Percentiles rank a stretch among this genome's conserved stretches.
Conservation (phyloP, 2,329 filamentous ascomycete species). For the Alternaria postmessia region DNA sequence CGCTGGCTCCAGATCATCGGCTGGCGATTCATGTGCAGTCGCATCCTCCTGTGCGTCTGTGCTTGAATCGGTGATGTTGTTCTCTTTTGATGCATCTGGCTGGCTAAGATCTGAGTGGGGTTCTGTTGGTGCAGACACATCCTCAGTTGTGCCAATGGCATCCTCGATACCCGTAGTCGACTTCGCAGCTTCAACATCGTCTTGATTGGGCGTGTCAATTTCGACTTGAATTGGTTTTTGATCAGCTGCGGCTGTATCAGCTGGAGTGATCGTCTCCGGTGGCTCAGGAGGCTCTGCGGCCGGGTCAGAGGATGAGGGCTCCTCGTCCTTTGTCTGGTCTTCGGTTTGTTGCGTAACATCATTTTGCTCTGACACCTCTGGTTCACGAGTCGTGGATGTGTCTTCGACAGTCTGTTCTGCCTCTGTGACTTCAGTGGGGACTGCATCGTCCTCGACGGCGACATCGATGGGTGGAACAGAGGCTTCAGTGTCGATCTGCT, state of each 20-base stretch:
- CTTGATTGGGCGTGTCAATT: not conserved
- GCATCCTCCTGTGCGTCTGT: slow-evolving; percentile 9
- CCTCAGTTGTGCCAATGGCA: not conserved
- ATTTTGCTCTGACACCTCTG: not conserved
- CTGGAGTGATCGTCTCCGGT: not conserved
- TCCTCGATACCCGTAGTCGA: not conserved
- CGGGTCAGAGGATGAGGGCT: not conserved
- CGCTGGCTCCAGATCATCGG: slow-evolving; percentile 2
- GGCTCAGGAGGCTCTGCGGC: not conserved
- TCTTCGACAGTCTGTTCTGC: not conserved
- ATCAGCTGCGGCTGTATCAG: not conserved
- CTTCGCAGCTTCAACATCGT: not conserved
- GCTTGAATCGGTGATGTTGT: not conserved
- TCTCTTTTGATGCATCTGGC: not conserved
- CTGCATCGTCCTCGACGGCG: not conserved
- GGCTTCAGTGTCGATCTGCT: slow-evolving; percentile 1
- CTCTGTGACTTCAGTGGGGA: not conserved
- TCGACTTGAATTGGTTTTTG: not conserved
- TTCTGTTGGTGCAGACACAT: not conserved
- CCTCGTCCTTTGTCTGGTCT: not conserved
- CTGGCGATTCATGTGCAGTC: slow-evolving; percentile 2
- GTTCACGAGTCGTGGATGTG: not conserved
- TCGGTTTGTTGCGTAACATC: not conserved
- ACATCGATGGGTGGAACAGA: not conserved
- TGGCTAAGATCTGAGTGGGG: not conserved